Conservation (phyloP, 2,329 filamentous ascomycete genomes). For the Aspergillus sp. region DNA sequence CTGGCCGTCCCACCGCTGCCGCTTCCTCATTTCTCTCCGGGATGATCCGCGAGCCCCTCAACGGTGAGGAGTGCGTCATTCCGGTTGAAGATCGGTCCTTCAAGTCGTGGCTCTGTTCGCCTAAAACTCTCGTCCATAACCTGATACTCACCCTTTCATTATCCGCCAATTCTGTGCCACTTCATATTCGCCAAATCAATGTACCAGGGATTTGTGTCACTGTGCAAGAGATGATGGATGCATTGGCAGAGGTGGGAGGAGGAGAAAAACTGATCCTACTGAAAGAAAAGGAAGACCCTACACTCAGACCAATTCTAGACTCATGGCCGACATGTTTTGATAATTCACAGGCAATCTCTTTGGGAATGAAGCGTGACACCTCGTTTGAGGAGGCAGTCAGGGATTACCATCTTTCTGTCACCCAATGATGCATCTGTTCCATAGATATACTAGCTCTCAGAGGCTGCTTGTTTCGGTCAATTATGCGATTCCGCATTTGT, state of each 20-base stretch:
- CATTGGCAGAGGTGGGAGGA: slow-evolving; percentile 55
- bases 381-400: slow-evolving; percentile 56
- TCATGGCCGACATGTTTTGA: slow-evolving; percentile 60
- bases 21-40: slow-evolving; percentile 64
- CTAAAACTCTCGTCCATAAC: slow-evolving; percentile 54
- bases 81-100: slow-evolving; percentile 52
- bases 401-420: slow-evolving; percentile 51
- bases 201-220: slow-evolving; percentile 56
- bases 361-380: slow-evolving; percentile 55
- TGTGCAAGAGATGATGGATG: slow-evolving; percentile 57
- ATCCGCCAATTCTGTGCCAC: slow-evolving; percentile 39
- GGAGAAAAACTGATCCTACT: slow-evolving; percentile 53
- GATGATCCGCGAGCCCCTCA: slow-evolving; percentile 64
- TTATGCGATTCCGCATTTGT: background rate
- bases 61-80: slow-evolving; percentile 54
- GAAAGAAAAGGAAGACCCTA: slow-evolving; percentile 52
- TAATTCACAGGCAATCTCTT: slow-evolving; percentile 49
- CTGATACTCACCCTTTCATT: slow-evolving; percentile 51
- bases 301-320: slow-evolving; percentile 53
- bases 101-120: slow-evolving; percentile 56
- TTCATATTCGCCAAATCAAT: slow-evolving; percentile 55
- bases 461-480: background rate
- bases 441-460: background rate
- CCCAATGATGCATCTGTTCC: slow-evolving; percentile 8
- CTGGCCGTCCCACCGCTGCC: slow-evolving; percentile 59